Evolutionary conservation across 202 grass and related monocot genomes (phyloP), one percentile per base, ranked within the genome.

Genomic region (Dendrocalamus latiflorus): DNA sequence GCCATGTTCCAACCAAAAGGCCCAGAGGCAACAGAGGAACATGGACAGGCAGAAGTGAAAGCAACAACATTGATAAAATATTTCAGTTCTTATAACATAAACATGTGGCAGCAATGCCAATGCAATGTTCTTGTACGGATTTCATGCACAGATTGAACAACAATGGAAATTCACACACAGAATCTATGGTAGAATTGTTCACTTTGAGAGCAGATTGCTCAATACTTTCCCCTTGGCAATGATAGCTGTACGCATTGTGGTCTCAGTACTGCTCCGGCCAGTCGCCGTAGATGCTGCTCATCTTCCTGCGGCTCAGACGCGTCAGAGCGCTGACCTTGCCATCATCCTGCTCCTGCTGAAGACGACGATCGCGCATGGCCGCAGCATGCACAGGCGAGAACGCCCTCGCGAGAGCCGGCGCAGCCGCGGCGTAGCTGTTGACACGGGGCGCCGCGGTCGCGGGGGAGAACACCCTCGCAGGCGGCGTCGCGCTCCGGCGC

Each of bases 251-350:
- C 33, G 68, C 26, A 65, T n/a, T 72, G 65, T 44, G 17, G 22
- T 11, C 17, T 28, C 54, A 49, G 26, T 8, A 3, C 49, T 68
- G 39, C 34, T 78, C 87, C 50, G 77, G 81, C 87, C 84, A 92
- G 87, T 92, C 87, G 72, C 80, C 87, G 68, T 92, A 89, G 76
- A 92, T 78, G 65, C 76, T 49, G 4, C 22, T 69, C 59, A n/a
- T 44, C 80, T 84, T 92, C 59, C 71, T 89, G 58, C 57, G 58
- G 54, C 74, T 47, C 0, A 89, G 69, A 0, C 26, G 14, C 73
- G 61, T 64, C 43, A 86, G 79, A 4, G 15, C 36, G 62, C 10
- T 70, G 68, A 16, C 10, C 75, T 74, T 78, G 36, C 20, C 11
- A 5, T 34, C 56, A 22, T 18, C 61, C 36, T 55, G 55, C 54